Conservation (phyloP, 163 green algal genomes). For the Botryococcus braunii region DNA sequence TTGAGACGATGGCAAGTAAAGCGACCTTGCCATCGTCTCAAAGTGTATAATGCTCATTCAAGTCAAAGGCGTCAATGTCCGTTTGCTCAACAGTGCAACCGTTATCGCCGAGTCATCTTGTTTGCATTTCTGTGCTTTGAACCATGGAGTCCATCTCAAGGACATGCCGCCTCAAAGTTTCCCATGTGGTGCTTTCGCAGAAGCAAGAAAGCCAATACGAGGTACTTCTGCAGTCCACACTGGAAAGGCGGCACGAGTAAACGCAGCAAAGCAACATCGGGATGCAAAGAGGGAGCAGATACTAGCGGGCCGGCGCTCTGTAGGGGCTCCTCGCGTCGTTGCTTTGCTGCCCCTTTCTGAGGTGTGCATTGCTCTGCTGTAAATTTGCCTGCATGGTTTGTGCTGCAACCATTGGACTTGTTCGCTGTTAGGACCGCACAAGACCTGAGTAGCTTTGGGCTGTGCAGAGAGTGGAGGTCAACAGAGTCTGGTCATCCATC, state of each 20-base stretch:
- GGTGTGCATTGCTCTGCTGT: constrained; percentile 12
- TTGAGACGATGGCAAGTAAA: no score
- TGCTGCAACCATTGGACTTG: not conserved
- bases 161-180: no score
- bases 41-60: no score
- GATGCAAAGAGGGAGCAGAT: constrained; percentile 51
- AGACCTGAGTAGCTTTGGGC: not conserved
- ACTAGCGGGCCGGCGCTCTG: constrained; percentile 35
- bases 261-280: constrained; percentile 49
- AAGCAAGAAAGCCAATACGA: no score
- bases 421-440: not conserved
- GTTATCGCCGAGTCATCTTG: no score
- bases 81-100: no score
- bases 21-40: no score
- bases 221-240: no score
- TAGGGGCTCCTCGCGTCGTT: constrained; percentile 46
- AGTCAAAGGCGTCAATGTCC: no score
- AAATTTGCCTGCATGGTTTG: not conserved
- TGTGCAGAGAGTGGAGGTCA: not conserved
- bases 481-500: not conserved
- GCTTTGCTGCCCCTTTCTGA: constrained; percentile 56
- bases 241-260: constrained; percentile 44
- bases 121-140: no score
- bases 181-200: no score
- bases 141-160: no score